Base-by-base conservation (phyloP, 2,329 filamentous ascomycete species). In the Penicillium sp. region DNA sequence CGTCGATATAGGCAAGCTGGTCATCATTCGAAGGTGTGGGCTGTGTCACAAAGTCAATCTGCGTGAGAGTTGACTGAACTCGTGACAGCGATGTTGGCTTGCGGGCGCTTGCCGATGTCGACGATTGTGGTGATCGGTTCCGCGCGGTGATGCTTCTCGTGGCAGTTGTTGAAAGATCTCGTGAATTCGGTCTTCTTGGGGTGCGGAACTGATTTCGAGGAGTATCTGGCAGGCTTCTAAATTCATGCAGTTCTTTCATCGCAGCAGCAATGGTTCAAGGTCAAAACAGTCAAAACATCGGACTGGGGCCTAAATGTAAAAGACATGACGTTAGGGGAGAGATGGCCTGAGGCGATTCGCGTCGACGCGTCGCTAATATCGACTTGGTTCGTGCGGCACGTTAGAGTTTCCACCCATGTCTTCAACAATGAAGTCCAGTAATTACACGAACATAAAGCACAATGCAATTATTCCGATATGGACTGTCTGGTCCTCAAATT, bases 61-160 rank as follows among this genome's bases (percentile, higher is more conserved):
- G 70, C 1, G 70, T 72, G 15, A 72, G 61, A 0, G 70, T 72
- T 2, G 67, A 63, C 41, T 72, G 70, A 13, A 61, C 64, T 7
- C 45, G 54, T 15, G 54, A 42, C 5, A 60, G 21, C 5, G 57
- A 53, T 15, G 17, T 52, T 39, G 54, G 56, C 42, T 59, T 64
- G 32, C 45, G 51, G 6, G 53, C 54, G 39, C 51, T 60, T n/a
- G 52, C 48, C 8, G 56, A 51, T 15, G 56, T 58, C 28, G 45
- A 47, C 6, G 60, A 55, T 3, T 43, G 47, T 48, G 48, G 52
- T 40, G 47, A 57, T 34, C 34, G 48, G 43, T 37, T 48, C 35
- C 46, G 50, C 34, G 56, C 54, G 31, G 48, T 49, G 15, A 49
- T 55, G 43, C 37, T 52, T 43, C 48, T 60, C 12, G 59, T 54